Conservation (phyloP, 352 stramenopile species). For the Pythium biforme region DNA sequence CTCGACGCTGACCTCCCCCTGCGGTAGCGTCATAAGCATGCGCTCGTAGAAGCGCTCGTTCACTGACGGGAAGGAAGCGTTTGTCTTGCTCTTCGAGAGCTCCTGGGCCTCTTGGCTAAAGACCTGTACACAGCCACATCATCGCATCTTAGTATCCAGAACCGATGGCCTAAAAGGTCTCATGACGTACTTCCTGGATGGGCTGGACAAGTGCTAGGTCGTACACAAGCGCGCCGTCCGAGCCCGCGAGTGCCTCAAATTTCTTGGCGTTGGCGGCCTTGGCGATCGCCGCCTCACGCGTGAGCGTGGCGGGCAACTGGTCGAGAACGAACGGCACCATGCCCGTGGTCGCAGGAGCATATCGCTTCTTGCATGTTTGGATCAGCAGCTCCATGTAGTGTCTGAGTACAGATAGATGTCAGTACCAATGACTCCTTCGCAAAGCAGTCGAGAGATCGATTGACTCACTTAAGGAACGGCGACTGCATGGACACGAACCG, state of each 20-base stretch:
- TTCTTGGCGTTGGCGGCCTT: constrained; percentile 84
- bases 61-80: not conserved
- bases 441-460: not conserved
- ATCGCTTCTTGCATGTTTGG: constrained; percentile 91
- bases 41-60: constrained; percentile 39
- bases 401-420: constrained; percentile 18
- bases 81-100: not conserved
- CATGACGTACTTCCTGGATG: constrained; percentile 33
- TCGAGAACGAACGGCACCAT: constrained; percentile 96
- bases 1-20: constrained; percentile 64
- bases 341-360: constrained; percentile 93
- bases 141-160: not conserved
- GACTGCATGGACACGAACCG: constrained; percentile 73
- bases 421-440: not conserved
- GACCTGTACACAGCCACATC: not conserved
- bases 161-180: too few relatives aligned
- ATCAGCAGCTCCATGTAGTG: constrained; percentile 94
- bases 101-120: not conserved
- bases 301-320: constrained; percentile 69
- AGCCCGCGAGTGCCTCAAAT: constrained; percentile 84
- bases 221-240: constrained; percentile 94
- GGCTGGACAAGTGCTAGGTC: constrained; percentile 88
- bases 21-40: constrained; percentile 54
- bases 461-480: constrained; percentile 46
- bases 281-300: constrained; percentile 67